Conservation (phyloP, 1,139 yeast species). For the Suhomyces bribrorum region DNA sequence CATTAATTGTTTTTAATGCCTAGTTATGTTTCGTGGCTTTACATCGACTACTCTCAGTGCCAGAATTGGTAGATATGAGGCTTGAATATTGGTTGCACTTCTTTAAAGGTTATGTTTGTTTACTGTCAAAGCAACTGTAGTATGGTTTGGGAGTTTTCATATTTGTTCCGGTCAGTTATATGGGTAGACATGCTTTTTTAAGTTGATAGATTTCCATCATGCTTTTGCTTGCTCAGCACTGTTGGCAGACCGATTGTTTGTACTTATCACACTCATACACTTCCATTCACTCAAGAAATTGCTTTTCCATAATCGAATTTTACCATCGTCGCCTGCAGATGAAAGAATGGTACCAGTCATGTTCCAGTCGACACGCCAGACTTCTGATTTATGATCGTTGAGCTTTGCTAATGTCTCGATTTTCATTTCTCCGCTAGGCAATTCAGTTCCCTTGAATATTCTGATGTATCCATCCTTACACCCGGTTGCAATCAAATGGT, state of each 20-base stretch:
- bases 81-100: too few relatives aligned
- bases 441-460: conserved; percentile 68
- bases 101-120: too few relatives aligned
- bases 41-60: too few relatives aligned
- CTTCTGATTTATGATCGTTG: conserved; percentile 83
- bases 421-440: conserved; percentile 32
- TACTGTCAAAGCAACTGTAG: too few relatives aligned
- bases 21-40: too few relatives aligned
- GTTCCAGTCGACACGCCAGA: conserved; percentile 96
- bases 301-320: conserved; percentile 88
- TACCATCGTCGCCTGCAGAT: conserved; percentile 95
- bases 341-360: conserved; percentile 88
- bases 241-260: conserved; percentile 42
- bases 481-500: conserved; percentile 89
- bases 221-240: conserved; percentile 4
- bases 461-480: conserved; percentile 93
- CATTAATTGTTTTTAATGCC: too few relatives aligned
- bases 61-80: too few relatives aligned
- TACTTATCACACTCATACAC: conserved; percentile 86
- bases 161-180: too few relatives aligned
- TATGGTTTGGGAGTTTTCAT: too few relatives aligned
- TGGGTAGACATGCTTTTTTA: too few relatives aligned
- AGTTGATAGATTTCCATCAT: too few relatives aligned
- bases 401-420: conserved; percentile 42
- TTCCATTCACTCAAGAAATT: conserved; percentile 84